phyloP scores from a whole-genome alignment of 169 alveolate species.

The Ichthyophthirius multifiliis region DNA sequence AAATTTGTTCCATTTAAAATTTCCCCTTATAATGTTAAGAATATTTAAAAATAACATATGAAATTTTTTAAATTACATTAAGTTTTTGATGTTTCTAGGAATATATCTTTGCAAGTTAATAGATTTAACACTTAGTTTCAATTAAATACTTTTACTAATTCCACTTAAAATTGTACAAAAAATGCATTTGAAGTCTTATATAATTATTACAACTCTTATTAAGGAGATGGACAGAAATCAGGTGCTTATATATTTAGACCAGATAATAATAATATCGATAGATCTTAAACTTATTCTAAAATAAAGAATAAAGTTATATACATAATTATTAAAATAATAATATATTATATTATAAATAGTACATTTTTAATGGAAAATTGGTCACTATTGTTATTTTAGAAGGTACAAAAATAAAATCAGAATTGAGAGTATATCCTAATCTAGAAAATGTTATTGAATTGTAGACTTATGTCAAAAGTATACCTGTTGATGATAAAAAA shows the following conservation, averaged over 20 bases:
- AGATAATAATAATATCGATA: background rate
- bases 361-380: background rate
- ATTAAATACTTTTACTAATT: background rate
- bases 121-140: background rate
- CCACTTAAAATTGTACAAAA: background rate
- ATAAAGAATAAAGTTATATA: background rate
- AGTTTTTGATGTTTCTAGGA: background rate
- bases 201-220: slow-evolving; percentile 3
- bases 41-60: background rate
- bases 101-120: background rate
- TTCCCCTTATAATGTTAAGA: background rate
- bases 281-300: background rate
- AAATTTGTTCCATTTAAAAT: background rate
- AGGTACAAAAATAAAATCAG: slow-evolving; percentile 5
- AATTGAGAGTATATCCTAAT: slow-evolving; percentile 25
- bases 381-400: slow-evolving; percentile 6
- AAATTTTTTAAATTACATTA: background rate
- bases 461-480: slow-evolving; percentile 6
- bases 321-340: background rate
- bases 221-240: slow-evolving; percentile 26
- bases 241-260: slow-evolving; percentile 79
- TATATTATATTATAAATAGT: background rate
- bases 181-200: background rate
- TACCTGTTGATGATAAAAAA: slow-evolving; percentile 1
- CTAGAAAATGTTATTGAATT: slow-evolving; percentile 7